Evolutionary conservation across 306 rosid species (phyloP).

Genomic region (Arachis stenosperma): DNA sequence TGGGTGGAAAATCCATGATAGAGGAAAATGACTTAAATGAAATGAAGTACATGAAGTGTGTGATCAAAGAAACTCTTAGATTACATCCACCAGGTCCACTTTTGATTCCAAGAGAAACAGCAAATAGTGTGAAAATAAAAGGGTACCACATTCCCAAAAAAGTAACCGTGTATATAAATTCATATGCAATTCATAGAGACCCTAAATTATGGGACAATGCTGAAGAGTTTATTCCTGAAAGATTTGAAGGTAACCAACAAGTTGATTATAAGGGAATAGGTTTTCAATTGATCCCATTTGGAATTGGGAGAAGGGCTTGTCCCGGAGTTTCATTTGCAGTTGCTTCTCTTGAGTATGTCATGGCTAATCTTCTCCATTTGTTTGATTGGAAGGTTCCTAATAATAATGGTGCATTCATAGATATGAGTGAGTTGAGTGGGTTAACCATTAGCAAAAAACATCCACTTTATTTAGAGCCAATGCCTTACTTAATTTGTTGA

Average conservation of each 20-base stretch:
- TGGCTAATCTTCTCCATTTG: neutral
- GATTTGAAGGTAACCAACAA: neutral
- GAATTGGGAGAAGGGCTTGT: neutral
- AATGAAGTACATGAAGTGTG: slow-evolving; percentile 1
- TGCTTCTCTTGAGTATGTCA: neutral
- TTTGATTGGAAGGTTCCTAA: slow-evolving; percentile 3
- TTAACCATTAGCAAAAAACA: slow-evolving; percentile 37
- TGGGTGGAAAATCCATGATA: too few species aligned
- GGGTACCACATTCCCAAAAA: too few species aligned
- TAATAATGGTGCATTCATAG: slow-evolving; percentile 14
- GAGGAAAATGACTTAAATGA: neutral
- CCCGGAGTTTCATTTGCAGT: neutral
- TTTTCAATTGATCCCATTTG: neutral
- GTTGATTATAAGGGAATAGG: neutral
- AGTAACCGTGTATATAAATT: too few species aligned
- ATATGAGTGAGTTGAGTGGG: slow-evolving; percentile 47
- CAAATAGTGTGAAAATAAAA: too few species aligned
- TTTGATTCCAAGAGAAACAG: too few species aligned
- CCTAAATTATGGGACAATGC: too few species aligned
- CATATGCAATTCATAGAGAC: too few species aligned
- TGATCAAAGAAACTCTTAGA: neutral
- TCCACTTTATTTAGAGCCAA: slow-evolving; percentile 42
- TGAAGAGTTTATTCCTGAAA: too few species aligned
- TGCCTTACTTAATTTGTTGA: neutral
- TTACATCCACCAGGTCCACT: neutral